A percentile compares a stretch with the other conserved stretches of the same genome.
Conservation (phyloP, 306 rosid genomes). For the Ceratonia siliqua region DNA sequence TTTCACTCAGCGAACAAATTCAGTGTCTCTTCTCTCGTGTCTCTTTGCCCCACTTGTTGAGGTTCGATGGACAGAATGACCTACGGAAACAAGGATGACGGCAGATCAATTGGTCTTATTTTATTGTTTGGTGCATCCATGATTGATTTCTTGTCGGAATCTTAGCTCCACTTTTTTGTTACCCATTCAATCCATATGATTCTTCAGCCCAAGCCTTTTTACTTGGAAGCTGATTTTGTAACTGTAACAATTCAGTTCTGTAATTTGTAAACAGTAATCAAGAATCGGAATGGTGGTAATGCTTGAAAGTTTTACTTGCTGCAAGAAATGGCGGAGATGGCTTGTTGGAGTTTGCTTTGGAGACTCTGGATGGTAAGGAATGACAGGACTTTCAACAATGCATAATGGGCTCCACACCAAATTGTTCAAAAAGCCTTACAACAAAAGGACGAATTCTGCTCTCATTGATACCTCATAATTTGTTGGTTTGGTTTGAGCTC, state of each 20-base stretch:
- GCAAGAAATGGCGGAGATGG: no score
- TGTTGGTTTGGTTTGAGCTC: no score
- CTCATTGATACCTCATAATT: no score
- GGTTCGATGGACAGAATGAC: conserved; percentile 33
- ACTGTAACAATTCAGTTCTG: conserved; percentile 41
- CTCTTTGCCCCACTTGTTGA: conserved; percentile 31
- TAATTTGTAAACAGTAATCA: conserved; percentile 39
- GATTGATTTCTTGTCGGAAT: conserved; percentile 37
- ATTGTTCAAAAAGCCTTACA: no score
- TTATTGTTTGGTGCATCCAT: conserved; percentile 39
- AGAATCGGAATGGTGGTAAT: conserved; percentile 25
- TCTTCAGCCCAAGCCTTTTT: conserved; percentile 54
- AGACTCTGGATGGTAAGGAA: no score
- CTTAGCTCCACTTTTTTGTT: conserved; percentile 48
- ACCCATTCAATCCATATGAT: conserved; percentile 63
- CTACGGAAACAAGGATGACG: conserved; percentile 36
- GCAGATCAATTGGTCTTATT: conserved; percentile 40
- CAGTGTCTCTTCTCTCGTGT: conserved; percentile 22
- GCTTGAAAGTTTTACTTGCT: no score
- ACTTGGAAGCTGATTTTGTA: conserved; percentile 50
- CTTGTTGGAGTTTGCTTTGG: no score
- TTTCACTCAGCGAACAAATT: conserved; percentile 25
- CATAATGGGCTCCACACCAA: no score
- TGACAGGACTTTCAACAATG: no score
- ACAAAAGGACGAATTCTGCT: no score